Percentiles rank a stretch among this genome's conserved stretches.
Evolutionary conservation across 352 stramenopile species (phyloP).

Genomic region (Pythium dissimile): DNA sequence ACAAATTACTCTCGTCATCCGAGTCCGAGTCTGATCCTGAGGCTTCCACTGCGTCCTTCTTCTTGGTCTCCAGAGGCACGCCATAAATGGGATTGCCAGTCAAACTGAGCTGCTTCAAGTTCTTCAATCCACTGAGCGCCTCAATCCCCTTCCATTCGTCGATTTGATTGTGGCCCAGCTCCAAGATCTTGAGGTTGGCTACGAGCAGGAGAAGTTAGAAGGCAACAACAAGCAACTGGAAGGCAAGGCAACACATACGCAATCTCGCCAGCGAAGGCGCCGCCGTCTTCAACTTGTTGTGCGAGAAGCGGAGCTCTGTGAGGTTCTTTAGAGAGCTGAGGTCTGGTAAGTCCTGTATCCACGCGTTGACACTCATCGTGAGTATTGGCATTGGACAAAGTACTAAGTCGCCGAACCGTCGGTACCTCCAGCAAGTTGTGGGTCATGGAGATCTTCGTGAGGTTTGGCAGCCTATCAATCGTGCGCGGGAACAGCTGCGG

Average conservation of each 20-base stretch:
- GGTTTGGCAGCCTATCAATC: conserved; percentile 59
- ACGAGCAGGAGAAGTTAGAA: neutral
- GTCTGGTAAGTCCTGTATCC: conserved; percentile 48
- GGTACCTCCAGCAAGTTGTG: conserved; percentile 67
- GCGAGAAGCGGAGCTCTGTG: conserved; percentile 75
- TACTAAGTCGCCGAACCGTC: neutral
- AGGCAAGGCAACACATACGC: conserved; percentile 33
- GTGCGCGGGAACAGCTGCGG: conserved; percentile 52
- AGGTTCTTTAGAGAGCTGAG: conserved; percentile 59
- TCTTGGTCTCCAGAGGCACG: conserved; percentile 30
- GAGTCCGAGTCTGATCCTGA: conserved; percentile 1
- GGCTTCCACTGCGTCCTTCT: conserved; percentile 7
- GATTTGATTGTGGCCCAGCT: conserved; percentile 80
- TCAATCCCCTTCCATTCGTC: conserved; percentile 79
- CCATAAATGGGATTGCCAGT: conserved; percentile 79
- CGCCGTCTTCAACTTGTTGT: conserved; percentile 78
- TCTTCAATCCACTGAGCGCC: conserved; percentile 46
- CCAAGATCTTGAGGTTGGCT: conserved; percentile 80
- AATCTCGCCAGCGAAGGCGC: conserved; percentile 55
- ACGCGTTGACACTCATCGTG: neutral
- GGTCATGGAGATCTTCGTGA: conserved; percentile 87
- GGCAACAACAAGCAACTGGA: neutral
- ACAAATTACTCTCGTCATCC: conserved; percentile 27
- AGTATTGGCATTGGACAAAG: neutral
- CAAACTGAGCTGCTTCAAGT: conserved; percentile 77